Evolutionary conservation across 345 rosid genomes (phyloP), one percentile per base, ranked within the genome.

Genomic region (Theobroma cacao): DNA sequence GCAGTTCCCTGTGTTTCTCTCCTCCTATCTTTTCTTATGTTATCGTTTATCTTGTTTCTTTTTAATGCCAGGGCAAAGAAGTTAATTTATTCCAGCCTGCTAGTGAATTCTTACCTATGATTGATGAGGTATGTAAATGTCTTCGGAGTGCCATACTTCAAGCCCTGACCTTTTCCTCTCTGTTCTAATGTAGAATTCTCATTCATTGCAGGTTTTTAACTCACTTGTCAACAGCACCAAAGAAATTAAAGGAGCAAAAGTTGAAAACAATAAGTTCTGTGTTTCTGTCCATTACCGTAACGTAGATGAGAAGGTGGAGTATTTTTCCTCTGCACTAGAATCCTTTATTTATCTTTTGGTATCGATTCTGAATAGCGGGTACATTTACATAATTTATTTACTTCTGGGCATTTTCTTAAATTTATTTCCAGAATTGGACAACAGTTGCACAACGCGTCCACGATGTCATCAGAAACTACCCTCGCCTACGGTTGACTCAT

Each of bases 221-320:
- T 87, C 91, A 52, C 97, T 95, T 68, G 76, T 90, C 59, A 89
- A 91, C 78, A 55, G 61, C 75, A 94, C 96, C 14, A 83, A 87
- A 45, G 90, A 86, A 14, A 91, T 95, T 73, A 77, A 88, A 66
- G 98, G 99, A 8, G 95, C 87, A 52, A 88, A 80, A 60, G 94
- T 95, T 30, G 99, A 95, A 86, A 88, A 90, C 79, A 93, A 95
- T 76, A 95, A 89, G 86, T 95, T 94, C 86, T 94, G 98, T 20
- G 89, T 91, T 74, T 94, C 99, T 69, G 98, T 95, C 55, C 99
- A 95, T 86, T 95, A 91, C 80, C 98, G 99, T 58, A 95, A 91
- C 31, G 99, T 94, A 47, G 97, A 92, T 74, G 91, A 86, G 72
- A 82, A 89, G 90, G 99, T 90, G 76, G 28, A 66, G 30, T 6